Evolutionary conservation across 2,329 filamentous ascomycete species (phyloP).

Genomic region (Fusarium sp.): DNA sequence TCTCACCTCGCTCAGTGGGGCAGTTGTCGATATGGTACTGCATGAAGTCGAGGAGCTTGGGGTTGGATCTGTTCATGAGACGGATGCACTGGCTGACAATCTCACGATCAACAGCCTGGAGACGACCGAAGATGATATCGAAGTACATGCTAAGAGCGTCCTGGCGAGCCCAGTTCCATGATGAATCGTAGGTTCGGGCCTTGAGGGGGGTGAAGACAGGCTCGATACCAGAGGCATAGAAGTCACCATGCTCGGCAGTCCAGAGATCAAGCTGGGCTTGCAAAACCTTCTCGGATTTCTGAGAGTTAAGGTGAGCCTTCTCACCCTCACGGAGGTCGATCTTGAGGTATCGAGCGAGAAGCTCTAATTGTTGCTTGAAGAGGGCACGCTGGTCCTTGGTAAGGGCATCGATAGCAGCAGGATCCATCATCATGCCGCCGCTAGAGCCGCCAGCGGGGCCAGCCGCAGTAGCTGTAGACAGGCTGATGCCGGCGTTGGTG

Average conservation of each 20-base stretch:
- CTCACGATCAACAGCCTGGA: constrained; percentile 93
- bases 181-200: constrained; percentile 95
- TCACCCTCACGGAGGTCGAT: constrained; percentile 96
- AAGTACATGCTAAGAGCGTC: constrained; percentile 99
- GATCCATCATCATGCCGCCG: constrained; percentile 99
- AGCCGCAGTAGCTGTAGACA: constrained; percentile 79
- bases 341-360: constrained; percentile 95
- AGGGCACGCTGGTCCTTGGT: constrained; percentile 96
- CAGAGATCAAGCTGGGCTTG: constrained; percentile 95
- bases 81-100: constrained; percentile 99
- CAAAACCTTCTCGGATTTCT: constrained; percentile 86
- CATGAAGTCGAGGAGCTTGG: constrained; percentile 96
- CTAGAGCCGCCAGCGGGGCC: constrained; percentile 75
- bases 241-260: constrained; percentile 94
- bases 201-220: constrained; percentile 94
- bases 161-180: constrained; percentile 99
- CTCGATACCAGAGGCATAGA: constrained; percentile 94
- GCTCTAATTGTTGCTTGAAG: constrained; percentile 98
- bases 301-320: constrained; percentile 86
- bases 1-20: constrained; percentile 94
- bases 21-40: constrained; percentile 99
- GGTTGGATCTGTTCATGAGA: constrained; percentile 99
- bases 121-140: constrained; percentile 96
- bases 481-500: constrained; percentile 79
- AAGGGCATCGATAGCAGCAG: constrained; percentile 92